A percentile compares a stretch with the other conserved stretches of the same genome.
phyloP scores from a whole-genome alignment of 2,329 filamentous ascomycete species.

The Arthrobotrys musiformis region DNA sequence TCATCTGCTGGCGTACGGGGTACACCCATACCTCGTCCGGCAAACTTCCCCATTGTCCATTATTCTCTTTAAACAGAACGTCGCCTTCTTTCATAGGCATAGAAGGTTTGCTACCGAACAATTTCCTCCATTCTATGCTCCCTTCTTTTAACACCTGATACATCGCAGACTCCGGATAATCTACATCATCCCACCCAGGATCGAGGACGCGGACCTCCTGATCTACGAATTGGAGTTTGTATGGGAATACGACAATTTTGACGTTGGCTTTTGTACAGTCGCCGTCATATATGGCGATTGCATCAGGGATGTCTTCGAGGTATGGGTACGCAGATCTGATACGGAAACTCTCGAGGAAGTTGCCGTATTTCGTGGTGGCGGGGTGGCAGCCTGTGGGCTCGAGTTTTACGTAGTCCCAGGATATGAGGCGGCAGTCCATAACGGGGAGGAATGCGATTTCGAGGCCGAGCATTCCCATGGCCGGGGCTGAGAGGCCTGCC shows the following conservation, averaged over 20 bases:
- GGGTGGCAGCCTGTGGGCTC: slow-evolving; percentile 3
- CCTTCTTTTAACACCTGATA: slow-evolving; percentile 22
- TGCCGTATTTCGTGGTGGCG: neutral
- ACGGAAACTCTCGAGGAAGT: neutral
- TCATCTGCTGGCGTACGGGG: neutral
- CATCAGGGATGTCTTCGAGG: slow-evolving; percentile 12
- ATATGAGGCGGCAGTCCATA: neutral
- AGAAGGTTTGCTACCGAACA: neutral
- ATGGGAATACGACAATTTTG: slow-evolving; percentile 14
- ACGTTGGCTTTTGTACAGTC: neutral
- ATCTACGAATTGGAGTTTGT: neutral
- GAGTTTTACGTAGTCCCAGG: neutral
- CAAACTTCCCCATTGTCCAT: slow-evolving; percentile 1
- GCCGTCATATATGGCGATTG: slow-evolving; percentile 24
- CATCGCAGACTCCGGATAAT: neutral
- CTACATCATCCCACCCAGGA: neutral
- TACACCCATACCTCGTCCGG: neutral
- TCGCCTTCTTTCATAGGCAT: slow-evolving; percentile 7
- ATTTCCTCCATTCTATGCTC: neutral
- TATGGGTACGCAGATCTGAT: neutral
- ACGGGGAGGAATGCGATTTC: slow-evolving; percentile 17
- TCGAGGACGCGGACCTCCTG: neutral
- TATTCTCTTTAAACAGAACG: neutral
- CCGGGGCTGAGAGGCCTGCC: neutral
- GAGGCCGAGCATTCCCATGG: neutral